phyloP scores from a whole-genome alignment of 78 protist species.

The Isochrysis galbana region DNA sequence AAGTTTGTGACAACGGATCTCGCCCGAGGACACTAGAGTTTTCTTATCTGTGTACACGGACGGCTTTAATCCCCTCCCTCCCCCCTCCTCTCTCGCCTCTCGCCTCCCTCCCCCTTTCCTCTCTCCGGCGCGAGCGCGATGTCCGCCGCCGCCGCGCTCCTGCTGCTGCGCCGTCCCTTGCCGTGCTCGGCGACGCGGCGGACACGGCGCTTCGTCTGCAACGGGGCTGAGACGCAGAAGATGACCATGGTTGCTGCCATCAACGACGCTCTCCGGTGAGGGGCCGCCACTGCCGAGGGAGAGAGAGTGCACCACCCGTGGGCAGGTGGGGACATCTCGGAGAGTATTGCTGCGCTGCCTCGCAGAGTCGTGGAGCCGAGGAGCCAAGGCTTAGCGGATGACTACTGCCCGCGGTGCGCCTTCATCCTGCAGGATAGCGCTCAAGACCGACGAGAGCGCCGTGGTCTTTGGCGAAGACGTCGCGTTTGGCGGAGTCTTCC shows the following conservation, averaged over 20 bases:
- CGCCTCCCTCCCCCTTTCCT: too few species aligned
- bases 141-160: too few species aligned
- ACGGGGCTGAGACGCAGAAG: background rate
- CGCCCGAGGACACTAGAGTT: too few species aligned
- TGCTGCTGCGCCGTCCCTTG: too few species aligned
- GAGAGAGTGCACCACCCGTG: background rate
- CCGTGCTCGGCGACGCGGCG: too few species aligned
- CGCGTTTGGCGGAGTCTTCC: conserved; percentile 97
- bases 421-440: background rate
- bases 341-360: background rate
- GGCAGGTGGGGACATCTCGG: too few species aligned
- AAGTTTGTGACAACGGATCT: too few species aligned
- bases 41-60: too few species aligned
- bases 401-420: background rate
- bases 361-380: background rate
- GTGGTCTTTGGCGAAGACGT: conserved; percentile 94
- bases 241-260: conserved; percentile 23
- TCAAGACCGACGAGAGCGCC: conserved; percentile 45
- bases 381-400: background rate
- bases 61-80: too few species aligned
- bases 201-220: too few species aligned
- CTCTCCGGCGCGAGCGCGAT: too few species aligned
- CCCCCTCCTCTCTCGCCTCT: too few species aligned
- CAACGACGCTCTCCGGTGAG: conserved; percentile 1
- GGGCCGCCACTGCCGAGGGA: background rate